Evolutionary conservation across 2,329 filamentous ascomycete genomes (phyloP).

Genomic region (Hymenoscyphus occultus): DNA sequence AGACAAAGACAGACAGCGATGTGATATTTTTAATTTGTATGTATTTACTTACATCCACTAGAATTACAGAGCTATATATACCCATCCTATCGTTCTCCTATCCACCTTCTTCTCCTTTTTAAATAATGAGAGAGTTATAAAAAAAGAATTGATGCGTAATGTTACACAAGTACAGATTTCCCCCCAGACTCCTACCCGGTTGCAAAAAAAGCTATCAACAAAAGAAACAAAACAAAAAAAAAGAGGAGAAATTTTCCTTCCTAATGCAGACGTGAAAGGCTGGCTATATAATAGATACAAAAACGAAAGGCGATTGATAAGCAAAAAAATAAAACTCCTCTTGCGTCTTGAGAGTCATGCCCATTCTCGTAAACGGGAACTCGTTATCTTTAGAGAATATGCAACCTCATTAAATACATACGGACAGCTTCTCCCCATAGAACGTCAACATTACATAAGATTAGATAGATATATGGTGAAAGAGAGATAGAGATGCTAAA

Average conservation of each 20-base stretch:
- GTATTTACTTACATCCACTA: not conserved
- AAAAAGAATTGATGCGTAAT: not conserved
- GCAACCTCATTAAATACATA: slow-evolving; percentile 11
- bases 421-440: slow-evolving; percentile 14
- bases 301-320: not conserved
- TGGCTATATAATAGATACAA: not conserved
- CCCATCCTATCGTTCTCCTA: not conserved
- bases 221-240: not conserved
- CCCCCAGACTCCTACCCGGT: not conserved
- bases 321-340: not conserved
- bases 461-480: slow-evolving; percentile 15
- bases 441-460: slow-evolving; percentile 10
- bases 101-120: not conserved
- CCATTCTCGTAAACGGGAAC: slow-evolving; percentile 4
- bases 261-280: slow-evolving; percentile 8
- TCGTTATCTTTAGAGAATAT: not conserved
- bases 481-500: not conserved
- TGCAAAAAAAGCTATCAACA: not conserved
- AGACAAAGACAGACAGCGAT: no score
- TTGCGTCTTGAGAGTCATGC: not conserved
- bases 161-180: not conserved
- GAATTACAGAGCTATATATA: not conserved
- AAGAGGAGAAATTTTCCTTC: not conserved
- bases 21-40: no score
- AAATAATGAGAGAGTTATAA: not conserved